A percentile compares a stretch with the other conserved stretches of the same genome.
phyloP scores from a whole-genome alignment of 2,329 filamentous ascomycete genomes.

The Cladophialophora bantiana region DNA sequence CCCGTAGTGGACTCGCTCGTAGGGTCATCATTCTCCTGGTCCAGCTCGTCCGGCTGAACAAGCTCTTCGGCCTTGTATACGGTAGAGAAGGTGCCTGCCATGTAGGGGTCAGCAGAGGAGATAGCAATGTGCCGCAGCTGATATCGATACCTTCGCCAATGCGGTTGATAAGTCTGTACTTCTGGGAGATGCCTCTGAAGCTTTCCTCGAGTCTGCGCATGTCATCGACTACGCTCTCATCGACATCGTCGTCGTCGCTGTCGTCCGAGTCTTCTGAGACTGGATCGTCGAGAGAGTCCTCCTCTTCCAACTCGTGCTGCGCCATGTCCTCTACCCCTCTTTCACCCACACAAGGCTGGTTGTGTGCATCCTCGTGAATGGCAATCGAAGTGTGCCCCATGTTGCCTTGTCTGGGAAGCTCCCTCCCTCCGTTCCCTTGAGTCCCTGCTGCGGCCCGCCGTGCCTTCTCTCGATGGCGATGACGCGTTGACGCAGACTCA shows the following conservation, averaged over 20 bases:
- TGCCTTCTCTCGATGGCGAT: conserved; percentile 23
- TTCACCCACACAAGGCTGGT: conserved; percentile 20
- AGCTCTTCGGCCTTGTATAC: conserved; percentile 98
- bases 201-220: conserved; percentile 83
- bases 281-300: conserved; percentile 40
- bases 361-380: conserved; percentile 37
- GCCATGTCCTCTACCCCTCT: conserved; percentile 12
- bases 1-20: conserved; percentile 69
- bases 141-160: conserved; percentile 84
- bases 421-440: conserved; percentile 6
- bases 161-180: conserved; percentile 90
- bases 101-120: conserved; percentile 25
- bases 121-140: conserved; percentile 27
- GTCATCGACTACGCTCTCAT: conserved; percentile 73
- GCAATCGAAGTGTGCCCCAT: conserved; percentile 38
- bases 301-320: conserved; percentile 42
- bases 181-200: conserved; percentile 82
- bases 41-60: conserved; percentile 74
- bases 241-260: conserved; percentile 51
- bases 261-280: conserved; percentile 43
- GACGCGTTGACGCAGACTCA: conserved; percentile 19
- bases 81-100: conserved; percentile 92
- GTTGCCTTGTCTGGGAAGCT: conserved; percentile 26
- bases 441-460: conserved; percentile 27
- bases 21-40: conserved; percentile 84